phyloP scores from a whole-genome alignment of 805 yeast species.

The Yarrowia divulgata region DNA sequence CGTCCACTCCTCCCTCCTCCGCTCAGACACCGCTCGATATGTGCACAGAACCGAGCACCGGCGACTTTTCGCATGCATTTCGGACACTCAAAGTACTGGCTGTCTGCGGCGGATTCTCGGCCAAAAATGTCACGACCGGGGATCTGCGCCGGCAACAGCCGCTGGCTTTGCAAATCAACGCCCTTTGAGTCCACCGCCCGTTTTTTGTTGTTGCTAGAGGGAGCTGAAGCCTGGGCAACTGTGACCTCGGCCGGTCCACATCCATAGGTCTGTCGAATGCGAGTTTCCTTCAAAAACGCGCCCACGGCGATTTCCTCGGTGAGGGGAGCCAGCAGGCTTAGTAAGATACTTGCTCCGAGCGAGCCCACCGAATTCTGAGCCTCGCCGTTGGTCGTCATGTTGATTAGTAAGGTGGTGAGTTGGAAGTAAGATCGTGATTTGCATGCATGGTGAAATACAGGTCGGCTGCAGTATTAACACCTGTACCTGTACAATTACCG shows the following conservation, averaged over 20 bases:
- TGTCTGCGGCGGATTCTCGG: slow-evolving; percentile 56
- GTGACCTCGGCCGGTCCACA: slow-evolving; percentile 47
- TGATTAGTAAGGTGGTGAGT: not conserved
- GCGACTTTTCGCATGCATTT: slow-evolving; percentile 88
- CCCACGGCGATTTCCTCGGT: slow-evolving; percentile 50
- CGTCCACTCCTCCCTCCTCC: slow-evolving; percentile 55
- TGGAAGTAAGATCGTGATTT: not conserved
- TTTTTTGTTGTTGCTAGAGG: slow-evolving; percentile 34
- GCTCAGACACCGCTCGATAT: slow-evolving; percentile 85
- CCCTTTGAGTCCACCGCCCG: slow-evolving; percentile 43
- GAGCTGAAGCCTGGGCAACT: slow-evolving; percentile 23
- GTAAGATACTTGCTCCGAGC: slow-evolving; percentile 44
- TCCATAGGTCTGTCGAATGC: slow-evolving; percentile 46
- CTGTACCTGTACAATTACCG: no score
- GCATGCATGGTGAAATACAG: not conserved
- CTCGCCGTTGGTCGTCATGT: slow-evolving; percentile 10
- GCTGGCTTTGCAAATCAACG: slow-evolving; percentile 30
- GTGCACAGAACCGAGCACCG: slow-evolving; percentile 92
- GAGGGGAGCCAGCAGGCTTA: slow-evolving; percentile 48
- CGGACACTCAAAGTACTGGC: slow-evolving; percentile 74
- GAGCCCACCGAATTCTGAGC: slow-evolving; percentile 5
- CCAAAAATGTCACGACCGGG: slow-evolving; percentile 55
- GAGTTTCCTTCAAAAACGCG: slow-evolving; percentile 50
- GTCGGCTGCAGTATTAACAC: no score
- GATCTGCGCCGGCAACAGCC: slow-evolving; percentile 43